Percentiles rank a stretch among this genome's conserved stretches.
phyloP scores from a whole-genome alignment of 2,329 filamentous ascomycete species.

The Xylariaceae sp. region DNA sequence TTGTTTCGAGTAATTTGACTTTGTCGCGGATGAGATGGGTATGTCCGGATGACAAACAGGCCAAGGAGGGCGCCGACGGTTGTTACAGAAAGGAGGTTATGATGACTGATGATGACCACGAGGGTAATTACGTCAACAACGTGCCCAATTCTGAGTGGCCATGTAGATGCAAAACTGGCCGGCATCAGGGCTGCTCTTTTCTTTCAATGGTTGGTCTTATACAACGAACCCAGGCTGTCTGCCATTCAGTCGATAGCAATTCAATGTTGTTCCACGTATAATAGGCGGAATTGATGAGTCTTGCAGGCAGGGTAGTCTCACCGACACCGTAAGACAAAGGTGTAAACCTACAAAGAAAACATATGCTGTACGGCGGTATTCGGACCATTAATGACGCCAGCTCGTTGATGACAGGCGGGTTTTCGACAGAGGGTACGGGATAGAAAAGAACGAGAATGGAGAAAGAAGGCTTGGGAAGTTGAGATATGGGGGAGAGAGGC shows the following conservation, averaged over 20 bases:
- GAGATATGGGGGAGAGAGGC: slow-evolving; percentile 16
- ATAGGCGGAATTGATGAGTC: background rate
- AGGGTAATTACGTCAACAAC: background rate
- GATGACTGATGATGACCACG: background rate
- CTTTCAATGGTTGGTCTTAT: background rate
- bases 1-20: background rate
- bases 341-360: slow-evolving; percentile 3
- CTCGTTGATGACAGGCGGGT: slow-evolving; percentile 7
- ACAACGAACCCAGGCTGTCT: background rate
- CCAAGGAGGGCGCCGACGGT: background rate
- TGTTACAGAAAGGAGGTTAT: background rate
- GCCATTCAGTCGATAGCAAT: background rate
- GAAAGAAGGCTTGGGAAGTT: background rate
- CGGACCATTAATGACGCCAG: slow-evolving; percentile 6
- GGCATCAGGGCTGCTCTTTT: background rate
- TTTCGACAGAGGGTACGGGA: slow-evolving; percentile 3
- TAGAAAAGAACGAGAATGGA: background rate
- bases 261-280: slow-evolving; percentile 4
- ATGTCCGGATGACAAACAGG: background rate
- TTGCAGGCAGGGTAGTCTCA: background rate
- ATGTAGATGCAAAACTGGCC: background rate
- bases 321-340: slow-evolving; percentile 3
- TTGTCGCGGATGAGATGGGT: background rate
- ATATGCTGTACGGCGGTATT: background rate
- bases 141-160: background rate